Evolutionary conservation across 2,329 filamentous ascomycete species (phyloP), one percentile per base, ranked within the genome.

Genomic region (Fusarium sp.): DNA sequence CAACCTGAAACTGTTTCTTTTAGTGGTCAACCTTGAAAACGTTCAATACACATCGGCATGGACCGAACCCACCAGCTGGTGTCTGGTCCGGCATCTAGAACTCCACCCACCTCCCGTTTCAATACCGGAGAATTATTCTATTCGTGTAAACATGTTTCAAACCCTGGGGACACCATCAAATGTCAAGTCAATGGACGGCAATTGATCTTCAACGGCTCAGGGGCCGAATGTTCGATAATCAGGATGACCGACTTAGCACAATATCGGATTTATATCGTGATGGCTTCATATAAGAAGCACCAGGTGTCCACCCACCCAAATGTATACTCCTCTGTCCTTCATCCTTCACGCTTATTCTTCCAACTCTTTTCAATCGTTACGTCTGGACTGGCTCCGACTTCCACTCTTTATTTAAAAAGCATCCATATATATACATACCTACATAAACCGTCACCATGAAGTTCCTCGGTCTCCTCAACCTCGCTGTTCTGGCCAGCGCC

Each of bases 401-500:
- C 41, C 66, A 66, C 50, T 68, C 66, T 63, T 69, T 69, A 7
- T 5, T 37, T 20, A 9, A 37, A 5, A 15, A 27, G 17, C 33
- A 35, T 35, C 21, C 17, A 42, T 11, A 27, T 25, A 42, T 41
- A 51, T 37, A 39, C 18, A 42, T 23, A 51, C 29, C 37, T 49
- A 46, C 13, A 29, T 36, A 20, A 41, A 56, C 49, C 37, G 20
- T 27, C 61, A 75, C 57, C 29, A 78, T 78, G 76, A 78, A 77
- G 74, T 77, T 76, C 73, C 58, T 74, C 63, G 69, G 67, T 46
- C 58, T 77, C 51, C 59, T 75, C 64, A 73, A 72, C 65, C 60
- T 79, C 36, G 70, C 74, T 48, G 73, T 72, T 59, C 53, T 78
- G 42, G 74, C 67, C 68, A 65, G 50, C 58, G 78, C 77, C 39